Evolutionary conservation across 2,329 filamentous ascomycete species (phyloP), one percentile per base, ranked within the genome.

Genomic region (Fusarium nurragi): DNA sequence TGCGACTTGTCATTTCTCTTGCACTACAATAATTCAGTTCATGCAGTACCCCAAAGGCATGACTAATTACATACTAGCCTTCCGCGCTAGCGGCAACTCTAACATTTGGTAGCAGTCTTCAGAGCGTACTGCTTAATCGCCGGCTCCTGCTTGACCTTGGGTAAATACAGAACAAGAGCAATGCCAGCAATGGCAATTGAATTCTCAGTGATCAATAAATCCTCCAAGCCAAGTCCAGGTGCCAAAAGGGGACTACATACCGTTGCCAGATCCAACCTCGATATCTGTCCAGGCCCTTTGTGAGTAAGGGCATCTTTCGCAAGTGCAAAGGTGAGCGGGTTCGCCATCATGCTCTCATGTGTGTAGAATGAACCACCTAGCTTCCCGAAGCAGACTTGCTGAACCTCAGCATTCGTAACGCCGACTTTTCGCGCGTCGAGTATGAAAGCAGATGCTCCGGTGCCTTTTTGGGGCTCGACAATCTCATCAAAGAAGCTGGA

Each of bases 401-500:
- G 54, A 1, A 60, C 54, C 13, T 60, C 46, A 0, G 23, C 26
- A n/a, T 60, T 60, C 11, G 34, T 45, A 1, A 60, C 56, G 1
- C 54, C 56, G 1, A 53, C 34, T 0, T 36, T 19, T 2, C 46
- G 14, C 3, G 8, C 22, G 7, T 60, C 54, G 6, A 53, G 45
- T 1, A 60, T 6, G n/a, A 53, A 60, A 30, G 56, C 54, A 1
- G 54, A 60, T 1, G 56, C 56, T 1, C 32, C 28, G 2, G 46
- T 40, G 0, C 56, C 56, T 2, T 44, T 8, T 26, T 60, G 56
- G 2, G 56, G 56, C 4, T 60, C 54, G 4, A 60, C 56, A 0
- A 60, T 23, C 10, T 60, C 56, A 7, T 60, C 56, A 1, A 45
- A 23, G 10, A 53, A 39, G 10, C 56, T 60, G 2, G 56, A 60